Percentiles rank a stretch among this genome's conserved stretches.
Evolutionary conservation across 306 rosid genomes (phyloP).

Genomic region (cucumber (Cucumis sativus)): DNA sequence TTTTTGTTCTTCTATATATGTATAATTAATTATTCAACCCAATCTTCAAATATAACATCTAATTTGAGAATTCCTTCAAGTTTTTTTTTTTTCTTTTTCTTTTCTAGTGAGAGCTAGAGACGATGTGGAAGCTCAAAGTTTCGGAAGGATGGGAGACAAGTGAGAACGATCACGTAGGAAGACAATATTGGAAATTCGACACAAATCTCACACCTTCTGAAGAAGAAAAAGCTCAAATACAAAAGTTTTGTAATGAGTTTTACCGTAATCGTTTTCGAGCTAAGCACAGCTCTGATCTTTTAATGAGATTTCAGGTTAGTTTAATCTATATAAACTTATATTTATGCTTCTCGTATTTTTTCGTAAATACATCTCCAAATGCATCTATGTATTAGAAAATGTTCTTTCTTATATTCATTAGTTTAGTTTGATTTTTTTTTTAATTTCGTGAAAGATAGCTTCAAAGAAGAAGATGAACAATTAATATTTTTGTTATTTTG

Average conservation of each 20-base stretch:
- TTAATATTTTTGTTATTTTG: no score
- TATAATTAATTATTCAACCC: neutral
- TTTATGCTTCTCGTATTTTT: no score
- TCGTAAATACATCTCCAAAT: no score
- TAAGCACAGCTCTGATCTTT: slow-evolving; percentile 55
- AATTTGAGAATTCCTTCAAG: neutral
- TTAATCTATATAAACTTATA: no score
- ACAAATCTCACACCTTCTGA: slow-evolving; percentile 17
- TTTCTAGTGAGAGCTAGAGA: neutral
- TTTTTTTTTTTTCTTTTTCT: neutral
- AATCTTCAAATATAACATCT: neutral
- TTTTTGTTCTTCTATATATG: neutral
- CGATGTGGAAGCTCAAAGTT: slow-evolving; percentile 58
- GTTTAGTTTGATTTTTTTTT: no score
- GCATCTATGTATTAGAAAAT: no score
- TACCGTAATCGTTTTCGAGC: slow-evolving; percentile 28
- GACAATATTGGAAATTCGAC: slow-evolving; percentile 71
- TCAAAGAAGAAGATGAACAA: no score
- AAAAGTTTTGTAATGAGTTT: slow-evolving; percentile 24
- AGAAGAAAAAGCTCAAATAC: slow-evolving; percentile 29
- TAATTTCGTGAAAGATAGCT: no score
- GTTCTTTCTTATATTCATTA: no score
- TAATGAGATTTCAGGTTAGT: slow-evolving; percentile 60
- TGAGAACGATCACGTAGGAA: slow-evolving; percentile 40
- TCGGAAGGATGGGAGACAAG: slow-evolving; percentile 36